phyloP scores from a whole-genome alignment of 352 stramenopile species.

The Globisporangium alternatum region DNA sequence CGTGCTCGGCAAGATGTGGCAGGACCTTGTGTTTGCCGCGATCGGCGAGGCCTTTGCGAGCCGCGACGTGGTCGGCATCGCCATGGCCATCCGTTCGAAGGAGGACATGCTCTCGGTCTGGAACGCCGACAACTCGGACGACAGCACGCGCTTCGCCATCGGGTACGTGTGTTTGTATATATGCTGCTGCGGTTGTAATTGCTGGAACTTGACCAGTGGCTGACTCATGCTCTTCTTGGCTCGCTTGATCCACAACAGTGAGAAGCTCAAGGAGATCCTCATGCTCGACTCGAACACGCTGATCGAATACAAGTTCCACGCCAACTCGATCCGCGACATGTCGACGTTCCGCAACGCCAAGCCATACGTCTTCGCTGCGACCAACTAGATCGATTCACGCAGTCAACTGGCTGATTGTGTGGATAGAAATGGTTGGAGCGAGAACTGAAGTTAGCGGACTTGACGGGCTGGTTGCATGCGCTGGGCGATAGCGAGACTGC shows the following conservation, averaged over 20 bases:
- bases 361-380: slow-evolving; percentile 83
- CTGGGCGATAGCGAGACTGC: neutral
- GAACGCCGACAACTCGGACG: slow-evolving; percentile 92
- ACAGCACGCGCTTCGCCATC: slow-evolving; percentile 81
- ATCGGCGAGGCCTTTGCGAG: slow-evolving; percentile 91
- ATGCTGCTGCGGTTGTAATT: slow-evolving; percentile 6
- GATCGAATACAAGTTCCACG: slow-evolving; percentile 95
- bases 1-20: slow-evolving; percentile 94
- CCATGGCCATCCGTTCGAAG: slow-evolving; percentile 92
- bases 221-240: neutral
- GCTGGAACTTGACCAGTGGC: neutral
- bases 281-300: slow-evolving; percentile 93
- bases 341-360: slow-evolving; percentile 93
- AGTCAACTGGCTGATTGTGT: neutral
- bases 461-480: neutral
- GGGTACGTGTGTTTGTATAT: slow-evolving; percentile 34
- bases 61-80: slow-evolving; percentile 91
- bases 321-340: slow-evolving; percentile 91
- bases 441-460: neutral
- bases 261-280: slow-evolving; percentile 93
- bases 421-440: neutral
- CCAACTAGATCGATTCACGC: slow-evolving; percentile 36
- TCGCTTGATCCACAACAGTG: slow-evolving; percentile 31
- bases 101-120: slow-evolving; percentile 93
- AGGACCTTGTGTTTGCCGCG: slow-evolving; percentile 91